A percentile compares a stretch with the other conserved stretches of the same genome.
These are phyloP conservation scores for Pseudogymnoascus sp. DNA, from an alignment of 2,329 filamentous ascomycete species.

Conservation along the genomic window DNA sequence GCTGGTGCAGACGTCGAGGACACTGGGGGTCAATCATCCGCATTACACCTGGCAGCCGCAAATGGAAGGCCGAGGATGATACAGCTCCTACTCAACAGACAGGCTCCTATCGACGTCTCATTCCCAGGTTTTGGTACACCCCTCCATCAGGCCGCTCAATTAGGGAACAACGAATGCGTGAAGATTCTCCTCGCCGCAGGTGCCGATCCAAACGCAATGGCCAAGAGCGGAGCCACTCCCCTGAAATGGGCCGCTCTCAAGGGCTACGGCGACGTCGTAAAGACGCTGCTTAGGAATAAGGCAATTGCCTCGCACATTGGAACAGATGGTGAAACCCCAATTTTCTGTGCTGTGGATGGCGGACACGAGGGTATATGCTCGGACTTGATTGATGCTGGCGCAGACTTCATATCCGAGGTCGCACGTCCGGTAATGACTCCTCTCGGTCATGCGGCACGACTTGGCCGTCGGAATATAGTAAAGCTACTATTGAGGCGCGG, in stretches of 20 bases:
- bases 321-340: neutral
- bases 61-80: neutral
- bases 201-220: conserved; percentile 8
- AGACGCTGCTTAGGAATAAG: conserved; percentile 8
- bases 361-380: neutral
- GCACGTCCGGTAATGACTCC: neutral
- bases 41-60: neutral
- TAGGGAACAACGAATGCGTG: neutral
- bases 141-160: neutral
- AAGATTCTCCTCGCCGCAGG: conserved; percentile 7
- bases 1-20: neutral
- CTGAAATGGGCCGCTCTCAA: conserved; percentile 11
- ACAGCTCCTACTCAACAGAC: neutral
- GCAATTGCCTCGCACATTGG: conserved; percentile 4
- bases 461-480: neutral
- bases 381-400: neutral
- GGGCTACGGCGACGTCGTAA: conserved; percentile 9
- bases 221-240: conserved; percentile 1
- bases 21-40: neutral
- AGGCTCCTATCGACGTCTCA: neutral
- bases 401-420: conserved; percentile 2
- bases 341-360: neutral
- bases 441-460: neutral
- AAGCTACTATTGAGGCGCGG: neutral
- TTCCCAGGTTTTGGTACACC: neutral